Conservation (phyloP, 768 basidiomycete species). For the Boletus huronensis region DNA sequence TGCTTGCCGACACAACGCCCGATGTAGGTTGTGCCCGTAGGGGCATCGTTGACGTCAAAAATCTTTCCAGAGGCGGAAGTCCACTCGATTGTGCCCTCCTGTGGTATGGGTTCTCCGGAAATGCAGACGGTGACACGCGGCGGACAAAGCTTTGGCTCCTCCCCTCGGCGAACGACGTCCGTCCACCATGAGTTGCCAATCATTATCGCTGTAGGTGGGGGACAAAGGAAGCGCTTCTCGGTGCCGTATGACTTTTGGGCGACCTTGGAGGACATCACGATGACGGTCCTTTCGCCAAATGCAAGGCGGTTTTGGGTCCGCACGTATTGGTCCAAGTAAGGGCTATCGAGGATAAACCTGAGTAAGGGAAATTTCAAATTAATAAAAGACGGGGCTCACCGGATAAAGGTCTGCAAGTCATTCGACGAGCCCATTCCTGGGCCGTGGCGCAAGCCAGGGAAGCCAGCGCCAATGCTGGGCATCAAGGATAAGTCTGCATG, state of each 20-base stretch:
- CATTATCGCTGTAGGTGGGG: conserved; percentile 90
- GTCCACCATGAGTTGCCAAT: conserved; percentile 96
- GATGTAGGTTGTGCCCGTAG: conserved; percentile 81
- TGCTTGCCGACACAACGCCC: conserved; percentile 94
- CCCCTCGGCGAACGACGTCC: conserved; percentile 68
- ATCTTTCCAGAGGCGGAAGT: conserved; percentile 78
- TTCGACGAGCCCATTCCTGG: conserved; percentile 58
- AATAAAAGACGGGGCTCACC: conserved; percentile 40
- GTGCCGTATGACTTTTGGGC: conserved; percentile 97
- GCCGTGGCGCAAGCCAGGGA: conserved; percentile 61
- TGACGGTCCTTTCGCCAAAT: conserved; percentile 89
- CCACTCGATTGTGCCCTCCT: conserved; percentile 88
- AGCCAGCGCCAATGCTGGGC: conserved; percentile 57
- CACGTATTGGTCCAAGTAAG: conserved; percentile 83
- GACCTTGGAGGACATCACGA: conserved; percentile 97
- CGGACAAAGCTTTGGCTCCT: conserved; percentile 68
- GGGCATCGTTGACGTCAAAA: conserved; percentile 77
- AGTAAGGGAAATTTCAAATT: conserved; percentile 17
- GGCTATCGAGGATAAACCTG: conserved; percentile 40
- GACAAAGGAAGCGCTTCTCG: conserved; percentile 93
- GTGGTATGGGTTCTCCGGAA: conserved; percentile 82
- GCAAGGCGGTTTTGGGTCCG: conserved; percentile 81
- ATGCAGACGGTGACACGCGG: conserved; percentile 88
- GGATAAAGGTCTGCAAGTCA: conserved; percentile 78
- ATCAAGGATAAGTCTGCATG: conserved; percentile 59